phyloP scores from a whole-genome alignment of 345 rosid species.

The Lumnitzera racemosa region DNA sequence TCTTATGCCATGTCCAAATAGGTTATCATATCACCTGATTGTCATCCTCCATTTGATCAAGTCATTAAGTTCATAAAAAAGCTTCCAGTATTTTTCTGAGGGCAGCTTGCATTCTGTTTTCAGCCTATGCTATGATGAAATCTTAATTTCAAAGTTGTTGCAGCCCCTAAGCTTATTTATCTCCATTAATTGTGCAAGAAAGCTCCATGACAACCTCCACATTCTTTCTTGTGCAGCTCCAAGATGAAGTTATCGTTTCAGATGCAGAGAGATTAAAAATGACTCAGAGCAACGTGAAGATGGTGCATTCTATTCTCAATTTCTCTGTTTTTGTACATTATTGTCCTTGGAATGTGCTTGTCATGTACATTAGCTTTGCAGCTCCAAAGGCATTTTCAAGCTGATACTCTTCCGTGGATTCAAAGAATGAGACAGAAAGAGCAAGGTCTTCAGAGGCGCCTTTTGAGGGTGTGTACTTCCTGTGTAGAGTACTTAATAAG shows the following conservation, averaged over 20 bases:
- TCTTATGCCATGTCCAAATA: too few relatives aligned
- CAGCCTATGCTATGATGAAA: too few relatives aligned
- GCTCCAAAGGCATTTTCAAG: constrained; percentile 99
- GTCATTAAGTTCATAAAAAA: too few relatives aligned
- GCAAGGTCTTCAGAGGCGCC: constrained; percentile 91
- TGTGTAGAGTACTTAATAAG: too few relatives aligned
- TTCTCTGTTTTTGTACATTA: constrained; percentile 1
- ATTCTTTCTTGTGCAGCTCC: constrained; percentile 12
- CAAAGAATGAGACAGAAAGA: constrained; percentile 88
- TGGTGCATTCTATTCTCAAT: constrained; percentile 32
- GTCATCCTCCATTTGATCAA: too few relatives aligned
- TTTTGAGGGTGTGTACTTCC: constrained; percentile 50
- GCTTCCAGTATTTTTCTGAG: too few relatives aligned
- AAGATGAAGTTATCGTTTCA: constrained; percentile 56
- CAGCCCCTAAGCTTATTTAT: too few relatives aligned
- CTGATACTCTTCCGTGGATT: constrained; percentile 84
- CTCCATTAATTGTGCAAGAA: too few relatives aligned
- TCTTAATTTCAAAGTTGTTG: too few relatives aligned
- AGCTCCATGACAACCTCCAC: too few relatives aligned
- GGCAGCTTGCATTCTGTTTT: too few relatives aligned
- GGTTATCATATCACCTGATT: too few relatives aligned
- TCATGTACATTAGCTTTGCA: constrained; percentile 20
- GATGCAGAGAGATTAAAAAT: constrained; percentile 87
- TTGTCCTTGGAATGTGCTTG: neutral
- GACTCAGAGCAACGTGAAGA: constrained; percentile 88